These are phyloP conservation scores for Simmondsia chinensis DNA, from an alignment of 148 eudicot genomes.

Conservation along the genomic window DNA sequence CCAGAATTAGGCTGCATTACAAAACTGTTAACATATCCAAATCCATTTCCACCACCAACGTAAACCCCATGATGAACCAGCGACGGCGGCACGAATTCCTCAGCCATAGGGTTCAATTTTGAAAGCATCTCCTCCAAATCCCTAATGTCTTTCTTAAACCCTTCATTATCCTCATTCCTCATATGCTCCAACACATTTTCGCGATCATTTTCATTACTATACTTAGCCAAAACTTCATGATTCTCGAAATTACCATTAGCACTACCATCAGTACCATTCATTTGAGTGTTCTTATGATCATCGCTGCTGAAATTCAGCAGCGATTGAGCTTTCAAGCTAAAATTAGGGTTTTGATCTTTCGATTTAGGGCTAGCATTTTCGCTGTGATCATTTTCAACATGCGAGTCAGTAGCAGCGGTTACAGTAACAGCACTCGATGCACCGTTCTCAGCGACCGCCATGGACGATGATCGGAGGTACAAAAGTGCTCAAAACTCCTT, in stretches of 20 bases:
- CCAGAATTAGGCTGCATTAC: slow-evolving; percentile 1
- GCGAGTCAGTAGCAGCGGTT: neutral
- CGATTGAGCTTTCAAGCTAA: neutral
- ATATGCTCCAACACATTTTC: too few relatives aligned
- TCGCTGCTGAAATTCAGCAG: neutral
- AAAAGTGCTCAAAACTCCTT: neutral
- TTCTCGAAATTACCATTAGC: neutral
- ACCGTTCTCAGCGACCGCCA: slow-evolving; percentile 56
- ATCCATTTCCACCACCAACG: too few relatives aligned
- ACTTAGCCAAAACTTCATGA: neutral
- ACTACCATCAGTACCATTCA: slow-evolving; percentile 4
- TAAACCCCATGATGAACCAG: neutral
- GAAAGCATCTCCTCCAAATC: slow-evolving; percentile 27
- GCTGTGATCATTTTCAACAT: slow-evolving; percentile 7
- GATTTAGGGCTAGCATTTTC: neutral
- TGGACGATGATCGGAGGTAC: slow-evolving; percentile 11
- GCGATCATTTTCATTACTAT: neutral
- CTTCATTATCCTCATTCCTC: neutral
- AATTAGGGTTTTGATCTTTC: neutral
- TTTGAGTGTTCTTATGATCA: neutral
- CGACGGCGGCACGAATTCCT: slow-evolving; percentile 30
- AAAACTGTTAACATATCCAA: neutral
- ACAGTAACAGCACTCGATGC: slow-evolving; percentile 17
- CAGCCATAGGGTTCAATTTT: slow-evolving; percentile 30
- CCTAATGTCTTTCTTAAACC: slow-evolving; percentile 18